Evolutionary conservation across 371 early-diverging fungal genomes (phyloP), one percentile per base, ranked within the genome.

Genomic region (Rhizopus arrhizus): DNA sequence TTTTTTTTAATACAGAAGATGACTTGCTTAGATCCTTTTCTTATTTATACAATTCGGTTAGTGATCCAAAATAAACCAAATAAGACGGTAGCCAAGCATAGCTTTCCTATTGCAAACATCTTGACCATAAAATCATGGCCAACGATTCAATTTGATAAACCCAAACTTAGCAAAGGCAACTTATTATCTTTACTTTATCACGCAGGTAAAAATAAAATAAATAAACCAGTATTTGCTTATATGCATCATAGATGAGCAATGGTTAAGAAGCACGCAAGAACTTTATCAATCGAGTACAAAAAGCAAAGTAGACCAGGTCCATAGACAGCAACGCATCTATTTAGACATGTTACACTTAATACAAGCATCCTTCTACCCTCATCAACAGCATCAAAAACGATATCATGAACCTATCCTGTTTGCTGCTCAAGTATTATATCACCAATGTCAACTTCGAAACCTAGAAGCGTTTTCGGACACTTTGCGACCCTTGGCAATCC

Each of bases 321-420:
- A 72, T 38, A 57, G 51, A 31, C 69, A 68, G 48, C 72, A 72
- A 55, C 57, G 61, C 12, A 65, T 72, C 12, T 68, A 54, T 51
- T 50, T 72, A 9, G 72, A 68, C 51, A 63, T 66, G 8, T 51
- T 68, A 11, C 56, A 57, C 13, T 16, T 72, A 22, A 59, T 72
- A 13, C 64, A 67, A 45, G 67, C 64, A 16, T 31, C 57, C 13
- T 32, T 63, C 22, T 13, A 46, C 22, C 28, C 53, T 43, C 22
- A 22, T 22, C 31, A 35, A 6, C 33, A 43, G 3, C 22, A 22
- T 6, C 59, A 54, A 5, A 56, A 56, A 41, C 48, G 64, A 35
- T 63, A 68, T n/a, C 59, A 59, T 34, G 72, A 72, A 52, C 58
- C 69, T 3, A 62, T 72, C 8, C 54, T 58, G 58, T 72, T 72